Evolutionary conservation across 805 yeast genomes (phyloP).

Genomic region (Yarrowia deformans): DNA sequence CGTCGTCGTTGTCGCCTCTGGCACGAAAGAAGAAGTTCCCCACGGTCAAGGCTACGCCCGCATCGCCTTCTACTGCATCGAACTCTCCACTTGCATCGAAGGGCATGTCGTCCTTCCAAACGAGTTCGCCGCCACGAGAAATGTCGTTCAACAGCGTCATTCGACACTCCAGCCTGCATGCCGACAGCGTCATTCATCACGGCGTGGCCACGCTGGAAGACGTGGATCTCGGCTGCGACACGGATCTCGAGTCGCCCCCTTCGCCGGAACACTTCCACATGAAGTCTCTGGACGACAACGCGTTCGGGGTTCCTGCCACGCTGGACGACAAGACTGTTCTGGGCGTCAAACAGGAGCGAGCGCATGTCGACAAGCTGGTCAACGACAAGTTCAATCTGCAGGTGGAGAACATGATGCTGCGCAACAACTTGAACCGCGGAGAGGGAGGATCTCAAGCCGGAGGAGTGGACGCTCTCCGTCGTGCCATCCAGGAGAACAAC

Average conservation of each 20-base stretch:
- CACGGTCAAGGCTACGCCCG: background rate
- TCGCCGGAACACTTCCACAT: slow-evolving; percentile 29
- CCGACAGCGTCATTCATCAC: slow-evolving; percentile 31
- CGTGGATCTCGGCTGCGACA: slow-evolving; percentile 32
- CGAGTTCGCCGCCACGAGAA: slow-evolving; percentile 1
- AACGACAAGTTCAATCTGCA: slow-evolving; percentile 34
- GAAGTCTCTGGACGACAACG: slow-evolving; percentile 14
- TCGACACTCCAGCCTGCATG: slow-evolving; percentile 23
- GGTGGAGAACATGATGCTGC: slow-evolving; percentile 25
- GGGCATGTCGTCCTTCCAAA: slow-evolving; percentile 25
- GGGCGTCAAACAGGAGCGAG: slow-evolving; percentile 36
- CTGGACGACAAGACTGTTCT: slow-evolving; percentile 26
- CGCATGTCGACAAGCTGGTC: slow-evolving; percentile 31
- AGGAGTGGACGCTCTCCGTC: slow-evolving; percentile 12
- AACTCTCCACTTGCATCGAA: slow-evolving; percentile 19
- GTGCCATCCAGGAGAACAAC: slow-evolving; percentile 2
- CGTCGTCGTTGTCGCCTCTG: slow-evolving; percentile 9
- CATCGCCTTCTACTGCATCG: background rate
- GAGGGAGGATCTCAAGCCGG: slow-evolving; percentile 26
- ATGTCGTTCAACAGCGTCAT: slow-evolving; percentile 35
- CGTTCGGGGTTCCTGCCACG: slow-evolving; percentile 11
- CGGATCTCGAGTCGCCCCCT: slow-evolving; percentile 9
- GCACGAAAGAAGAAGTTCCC: background rate
- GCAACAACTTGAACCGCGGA: slow-evolving; percentile 5
- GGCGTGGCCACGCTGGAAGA: slow-evolving; percentile 3